Evolutionary conservation across 371 early-diverging fungal genomes (phyloP).

Genomic region (Zychaea mexicana): DNA sequence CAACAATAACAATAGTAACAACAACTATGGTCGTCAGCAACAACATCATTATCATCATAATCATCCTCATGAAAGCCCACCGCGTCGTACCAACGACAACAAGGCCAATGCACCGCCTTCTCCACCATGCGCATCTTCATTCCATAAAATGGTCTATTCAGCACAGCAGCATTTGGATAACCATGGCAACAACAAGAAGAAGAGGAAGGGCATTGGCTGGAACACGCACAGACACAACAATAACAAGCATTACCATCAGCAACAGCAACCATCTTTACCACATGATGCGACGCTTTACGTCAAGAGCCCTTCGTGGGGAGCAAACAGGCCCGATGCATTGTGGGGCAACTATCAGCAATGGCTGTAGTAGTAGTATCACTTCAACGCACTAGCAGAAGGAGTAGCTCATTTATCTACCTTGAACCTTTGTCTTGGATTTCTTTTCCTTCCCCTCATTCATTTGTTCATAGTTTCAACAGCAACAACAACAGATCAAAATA

Average conservation of each 20-base stretch:
- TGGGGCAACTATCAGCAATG: slow-evolving; percentile 6
- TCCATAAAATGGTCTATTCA: not conserved
- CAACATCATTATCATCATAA: not conserved
- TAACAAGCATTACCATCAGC: not conserved
- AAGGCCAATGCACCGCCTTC: slow-evolving; percentile 6
- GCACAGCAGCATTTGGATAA: not conserved
- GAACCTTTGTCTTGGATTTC: not conserved
- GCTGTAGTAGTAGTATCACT: not conserved
- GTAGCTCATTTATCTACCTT: not conserved
- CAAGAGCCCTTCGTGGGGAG: slow-evolving; percentile 9
- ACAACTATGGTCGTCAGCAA: not conserved
- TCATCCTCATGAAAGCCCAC: not conserved
- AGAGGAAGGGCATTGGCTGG: slow-evolving; percentile 17
- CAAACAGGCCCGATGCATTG: slow-evolving; percentile 1
- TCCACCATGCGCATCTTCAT: slow-evolving; percentile 5
- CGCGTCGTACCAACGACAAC: not conserved
- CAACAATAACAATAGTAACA: not conserved
- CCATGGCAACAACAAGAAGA: not conserved
- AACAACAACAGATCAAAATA: too few species aligned
- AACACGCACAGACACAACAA: slow-evolving; percentile 20
- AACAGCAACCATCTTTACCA: not conserved
- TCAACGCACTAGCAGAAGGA: too few species aligned
- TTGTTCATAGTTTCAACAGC: not conserved
- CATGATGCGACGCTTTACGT: not conserved
- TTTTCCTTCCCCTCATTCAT: too few species aligned